A percentile compares a stretch with the other conserved stretches of the same genome.
These are phyloP conservation scores for Apiosordaria backusii DNA, from an alignment of 495 filamentous ascomycete species.

Conservation along the genomic window DNA sequence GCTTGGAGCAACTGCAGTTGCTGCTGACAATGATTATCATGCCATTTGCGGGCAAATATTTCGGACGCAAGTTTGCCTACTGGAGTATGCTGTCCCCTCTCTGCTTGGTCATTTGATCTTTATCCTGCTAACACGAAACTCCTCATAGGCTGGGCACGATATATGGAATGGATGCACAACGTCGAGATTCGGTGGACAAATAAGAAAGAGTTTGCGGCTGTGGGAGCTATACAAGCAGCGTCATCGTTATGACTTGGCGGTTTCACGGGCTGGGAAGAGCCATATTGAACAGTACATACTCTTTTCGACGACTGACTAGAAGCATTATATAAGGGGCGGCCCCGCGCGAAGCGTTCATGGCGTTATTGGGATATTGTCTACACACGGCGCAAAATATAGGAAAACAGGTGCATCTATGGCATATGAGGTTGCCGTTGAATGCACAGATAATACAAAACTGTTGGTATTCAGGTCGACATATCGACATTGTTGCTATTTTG, in stretches of 20 bases:
- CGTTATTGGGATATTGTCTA: neutral
- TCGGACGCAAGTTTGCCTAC: conserved; percentile 91
- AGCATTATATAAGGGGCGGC: neutral
- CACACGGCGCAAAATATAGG: neutral
- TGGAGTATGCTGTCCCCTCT: conserved; percentile 65
- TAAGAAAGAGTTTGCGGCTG: conserved; percentile 56
- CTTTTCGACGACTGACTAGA: neutral
- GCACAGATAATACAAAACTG: neutral
- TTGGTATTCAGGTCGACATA: neutral
- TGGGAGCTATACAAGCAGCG: conserved; percentile 68
- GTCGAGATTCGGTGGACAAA: conserved; percentile 52
- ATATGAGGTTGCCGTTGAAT: too few relatives aligned
- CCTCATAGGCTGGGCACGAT: conserved; percentile 50
- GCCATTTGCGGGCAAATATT: conserved; percentile 87
- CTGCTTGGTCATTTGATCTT: neutral
- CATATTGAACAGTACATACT: conserved; percentile 13
- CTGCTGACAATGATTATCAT: conserved; percentile 90
- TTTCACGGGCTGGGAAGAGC: conserved; percentile 20
- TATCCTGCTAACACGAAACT: conserved; percentile 20
- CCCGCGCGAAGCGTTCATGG: neutral
- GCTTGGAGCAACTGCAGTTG: conserved; percentile 87
- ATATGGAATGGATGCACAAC: conserved; percentile 57
- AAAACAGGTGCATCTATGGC: neutral
- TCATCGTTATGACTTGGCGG: conserved; percentile 56
- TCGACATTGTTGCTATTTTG: neutral